Evolutionary conservation across 2,329 filamentous ascomycete genomes (phyloP).

Genomic region (Fusarium clavum): DNA sequence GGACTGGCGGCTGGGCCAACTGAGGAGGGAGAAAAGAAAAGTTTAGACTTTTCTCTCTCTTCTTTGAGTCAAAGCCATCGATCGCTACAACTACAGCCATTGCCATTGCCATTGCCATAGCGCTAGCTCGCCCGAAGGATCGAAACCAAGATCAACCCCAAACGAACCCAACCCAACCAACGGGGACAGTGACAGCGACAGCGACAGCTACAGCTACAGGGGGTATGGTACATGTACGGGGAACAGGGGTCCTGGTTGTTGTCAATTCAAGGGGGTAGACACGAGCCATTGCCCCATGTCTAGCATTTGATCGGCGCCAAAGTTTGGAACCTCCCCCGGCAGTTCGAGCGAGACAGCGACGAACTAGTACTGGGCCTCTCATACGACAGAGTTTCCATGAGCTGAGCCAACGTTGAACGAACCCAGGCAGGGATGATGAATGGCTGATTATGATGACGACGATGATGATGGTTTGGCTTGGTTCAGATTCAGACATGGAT

Average conservation of each 20-base stretch:
- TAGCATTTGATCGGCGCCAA: conserved; percentile 30
- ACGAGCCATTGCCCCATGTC: conserved; percentile 26
- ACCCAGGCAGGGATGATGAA: background rate
- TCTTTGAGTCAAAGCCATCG: background rate
- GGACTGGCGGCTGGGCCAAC: conserved; percentile 49
- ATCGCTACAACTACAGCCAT: background rate
- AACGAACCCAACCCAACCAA: conserved; percentile 20
- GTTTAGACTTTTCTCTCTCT: background rate
- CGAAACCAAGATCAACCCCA: conserved; percentile 25
- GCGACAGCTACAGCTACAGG: background rate
- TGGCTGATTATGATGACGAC: background rate
- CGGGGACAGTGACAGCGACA: conserved; percentile 6
- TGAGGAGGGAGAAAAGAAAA: conserved; percentile 23
- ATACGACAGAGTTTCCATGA: background rate
- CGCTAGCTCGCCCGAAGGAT: conserved; percentile 15
- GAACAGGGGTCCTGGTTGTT: background rate
- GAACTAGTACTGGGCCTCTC: background rate
- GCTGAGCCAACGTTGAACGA: conserved; percentile 9
- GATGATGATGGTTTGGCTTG: background rate
- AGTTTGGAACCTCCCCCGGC: conserved; percentile 13
- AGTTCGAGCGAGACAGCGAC: background rate
- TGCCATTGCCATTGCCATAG: background rate
- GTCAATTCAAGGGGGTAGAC: conserved; percentile 11
- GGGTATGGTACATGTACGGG: background rate
- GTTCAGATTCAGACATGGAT: background rate